Conservation (phyloP, 148 eudicot genomes). For the Rhododendron ovatum region DNA sequence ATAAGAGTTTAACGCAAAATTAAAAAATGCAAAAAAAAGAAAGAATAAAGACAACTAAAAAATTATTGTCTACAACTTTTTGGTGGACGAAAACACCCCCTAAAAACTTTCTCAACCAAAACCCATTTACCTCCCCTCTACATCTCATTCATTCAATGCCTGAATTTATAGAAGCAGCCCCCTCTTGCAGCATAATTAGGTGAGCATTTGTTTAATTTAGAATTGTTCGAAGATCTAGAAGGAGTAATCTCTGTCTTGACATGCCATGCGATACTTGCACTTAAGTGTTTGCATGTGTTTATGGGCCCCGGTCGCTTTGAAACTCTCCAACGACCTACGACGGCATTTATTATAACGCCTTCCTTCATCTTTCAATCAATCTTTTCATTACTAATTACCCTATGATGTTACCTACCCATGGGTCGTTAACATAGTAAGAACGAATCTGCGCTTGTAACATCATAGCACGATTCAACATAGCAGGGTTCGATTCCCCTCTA, state of each 20-base stretch:
- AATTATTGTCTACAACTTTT: no score
- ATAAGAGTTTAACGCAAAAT: no score
- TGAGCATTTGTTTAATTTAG: slow-evolving; percentile 7
- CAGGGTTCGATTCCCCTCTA: no score
- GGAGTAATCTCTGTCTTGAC: background rate
- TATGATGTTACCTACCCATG: no score
- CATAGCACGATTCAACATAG: no score
- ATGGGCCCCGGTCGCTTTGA: background rate
- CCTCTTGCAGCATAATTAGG: slow-evolving; percentile 47
- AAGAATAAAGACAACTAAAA: no score
- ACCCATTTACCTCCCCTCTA: slow-evolving; percentile 35
- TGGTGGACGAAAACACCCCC: no score
- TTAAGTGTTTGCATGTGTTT: background rate
- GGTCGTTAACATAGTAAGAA: no score
- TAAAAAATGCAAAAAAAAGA: no score
- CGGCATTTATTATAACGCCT: slow-evolving; percentile 52
- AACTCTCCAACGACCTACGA: slow-evolving; percentile 56
- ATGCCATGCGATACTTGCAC: background rate
- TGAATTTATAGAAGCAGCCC: slow-evolving; percentile 12
- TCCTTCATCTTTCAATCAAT: slow-evolving; percentile 7
- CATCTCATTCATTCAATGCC: slow-evolving; percentile 30
- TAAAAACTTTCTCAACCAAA: slow-evolving; percentile 38
- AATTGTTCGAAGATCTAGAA: no score
- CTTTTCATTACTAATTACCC: background rate
- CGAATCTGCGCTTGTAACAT: no score